phyloP scores from a whole-genome alignment of 2,329 filamentous ascomycete species.

The Xylariaceae sp. region DNA sequence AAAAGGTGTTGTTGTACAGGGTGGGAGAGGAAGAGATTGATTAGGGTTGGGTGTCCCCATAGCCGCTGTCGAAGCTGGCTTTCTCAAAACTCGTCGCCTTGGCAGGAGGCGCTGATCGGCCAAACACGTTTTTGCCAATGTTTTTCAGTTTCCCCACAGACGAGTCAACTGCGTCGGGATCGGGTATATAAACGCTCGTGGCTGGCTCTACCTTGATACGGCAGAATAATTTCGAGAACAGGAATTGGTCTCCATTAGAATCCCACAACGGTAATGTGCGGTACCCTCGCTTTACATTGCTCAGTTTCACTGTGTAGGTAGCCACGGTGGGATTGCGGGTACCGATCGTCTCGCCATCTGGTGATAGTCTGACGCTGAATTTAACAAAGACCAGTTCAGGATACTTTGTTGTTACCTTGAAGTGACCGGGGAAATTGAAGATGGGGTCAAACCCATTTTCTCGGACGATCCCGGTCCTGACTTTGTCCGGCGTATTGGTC shows the following conservation, averaged over 20 bases:
- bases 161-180: constrained; percentile 35
- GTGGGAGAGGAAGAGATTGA: constrained; percentile 3
- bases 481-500: constrained; percentile 60
- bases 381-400: constrained; percentile 90
- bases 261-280: constrained; percentile 88
- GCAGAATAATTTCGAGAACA: constrained; percentile 93
- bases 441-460: constrained; percentile 92
- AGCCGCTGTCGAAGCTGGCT: constrained; percentile 39
- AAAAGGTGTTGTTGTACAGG: constrained; percentile 15
- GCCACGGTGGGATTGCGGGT: constrained; percentile 63
- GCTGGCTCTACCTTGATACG: constrained; percentile 64
- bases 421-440: constrained; percentile 73
- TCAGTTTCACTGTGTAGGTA: constrained; percentile 88
- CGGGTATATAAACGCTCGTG: constrained; percentile 51
- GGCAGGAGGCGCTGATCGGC: constrained; percentile 45
- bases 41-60: constrained; percentile 25
- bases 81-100: constrained; percentile 47
- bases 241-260: constrained; percentile 81
- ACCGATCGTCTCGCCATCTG: constrained; percentile 65
- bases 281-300: constrained; percentile 83
- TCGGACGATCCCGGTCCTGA: constrained; percentile 71
- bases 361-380: constrained; percentile 84
- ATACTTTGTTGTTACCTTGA: constrained; percentile 87
- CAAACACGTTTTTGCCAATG: constrained; percentile 53
- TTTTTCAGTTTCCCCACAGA: constrained; percentile 51